phyloP scores from a whole-genome alignment of 1,284 basidiomycete genomes.

The Fereydounia khargensis region DNA sequence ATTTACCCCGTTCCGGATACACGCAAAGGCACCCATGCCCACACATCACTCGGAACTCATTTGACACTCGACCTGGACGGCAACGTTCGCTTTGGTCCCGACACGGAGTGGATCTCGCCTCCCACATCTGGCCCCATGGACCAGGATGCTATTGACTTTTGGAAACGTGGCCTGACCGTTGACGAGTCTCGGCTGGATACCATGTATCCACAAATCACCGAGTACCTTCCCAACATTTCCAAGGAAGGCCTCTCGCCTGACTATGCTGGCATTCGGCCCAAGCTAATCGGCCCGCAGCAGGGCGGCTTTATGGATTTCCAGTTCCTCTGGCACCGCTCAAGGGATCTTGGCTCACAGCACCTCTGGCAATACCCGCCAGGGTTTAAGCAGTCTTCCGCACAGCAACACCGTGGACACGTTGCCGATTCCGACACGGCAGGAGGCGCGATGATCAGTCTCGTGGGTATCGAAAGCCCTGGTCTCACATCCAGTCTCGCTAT shows the following conservation, averaged over 20 bases:
- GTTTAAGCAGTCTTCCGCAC: neutral
- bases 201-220: slow-evolving; percentile 46
- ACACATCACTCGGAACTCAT: slow-evolving; percentile 52
- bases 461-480: slow-evolving; percentile 64
- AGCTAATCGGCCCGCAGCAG: slow-evolving; percentile 70
- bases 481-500: slow-evolving; percentile 62
- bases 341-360: slow-evolving; percentile 23
- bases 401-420: neutral
- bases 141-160: slow-evolving; percentile 34
- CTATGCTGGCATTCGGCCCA: slow-evolving; percentile 88
- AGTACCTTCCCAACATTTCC: slow-evolving; percentile 72
- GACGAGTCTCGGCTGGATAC: slow-evolving; percentile 33
- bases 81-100: slow-evolving; percentile 87
- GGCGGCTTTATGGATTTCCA: slow-evolving; percentile 80
- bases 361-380: slow-evolving; percentile 44
- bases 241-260: slow-evolving; percentile 73
- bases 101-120: slow-evolving; percentile 76
- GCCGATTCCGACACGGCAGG: slow-evolving; percentile 2
- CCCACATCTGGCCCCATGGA: slow-evolving; percentile 7
- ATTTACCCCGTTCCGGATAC: slow-evolving; percentile 52
- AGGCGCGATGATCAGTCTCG: slow-evolving; percentile 59
- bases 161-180: slow-evolving; percentile 27
- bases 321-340: slow-evolving; percentile 54
- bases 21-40: slow-evolving; percentile 32
- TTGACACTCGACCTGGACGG: slow-evolving; percentile 73